A percentile compares a stretch with the other conserved stretches of the same genome.
Conservation (phyloP, 2,329 filamentous ascomycete species). For the Aspergillus brasiliensis region DNA sequence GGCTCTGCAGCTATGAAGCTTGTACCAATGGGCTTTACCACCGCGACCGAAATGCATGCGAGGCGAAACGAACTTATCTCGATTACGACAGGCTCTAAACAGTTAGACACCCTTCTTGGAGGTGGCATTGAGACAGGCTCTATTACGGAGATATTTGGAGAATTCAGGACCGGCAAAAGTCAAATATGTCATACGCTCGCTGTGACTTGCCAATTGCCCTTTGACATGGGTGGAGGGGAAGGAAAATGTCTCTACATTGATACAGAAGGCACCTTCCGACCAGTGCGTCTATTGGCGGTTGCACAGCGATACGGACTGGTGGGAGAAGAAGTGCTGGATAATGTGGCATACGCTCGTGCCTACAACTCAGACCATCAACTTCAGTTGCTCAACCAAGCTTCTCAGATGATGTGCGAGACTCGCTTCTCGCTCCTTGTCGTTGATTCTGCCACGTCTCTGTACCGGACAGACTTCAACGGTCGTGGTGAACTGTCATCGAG, state of each 20-base stretch:
- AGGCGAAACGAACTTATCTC: conserved; percentile 95
- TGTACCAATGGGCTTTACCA: conserved; percentile 98
- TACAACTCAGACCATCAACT: conserved; percentile 99
- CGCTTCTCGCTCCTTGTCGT: conserved; percentile 94
- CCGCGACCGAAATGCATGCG: conserved; percentile 98
- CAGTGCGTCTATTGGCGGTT: conserved; percentile 85
- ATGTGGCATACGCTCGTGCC: conserved; percentile 94
- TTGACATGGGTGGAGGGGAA: conserved; percentile 98
- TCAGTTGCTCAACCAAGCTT: conserved; percentile 89
- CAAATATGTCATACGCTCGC: conserved; percentile 99
- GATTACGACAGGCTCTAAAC: conserved; percentile 96
- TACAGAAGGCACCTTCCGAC: conserved; percentile 95
- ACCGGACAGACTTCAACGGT: conserved; percentile 95
- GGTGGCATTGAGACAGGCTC: conserved; percentile 96
- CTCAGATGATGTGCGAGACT: conserved; percentile 99
- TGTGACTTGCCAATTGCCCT: conserved; percentile 94
- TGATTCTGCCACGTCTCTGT: conserved; percentile 92
- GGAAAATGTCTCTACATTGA: conserved; percentile 99
- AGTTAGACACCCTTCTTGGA: conserved; percentile 90
- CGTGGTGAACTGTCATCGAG: conserved; percentile 93
- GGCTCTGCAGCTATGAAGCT: conserved; percentile 75
- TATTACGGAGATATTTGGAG: conserved; percentile 96
- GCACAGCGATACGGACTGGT: conserved; percentile 93
- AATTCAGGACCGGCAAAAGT: conserved; percentile 97
- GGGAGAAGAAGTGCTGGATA: conserved; percentile 96